Evolutionary conservation across 108 stramenopile genomes (phyloP).

Genomic region (Cyclotella baltica): DNA sequence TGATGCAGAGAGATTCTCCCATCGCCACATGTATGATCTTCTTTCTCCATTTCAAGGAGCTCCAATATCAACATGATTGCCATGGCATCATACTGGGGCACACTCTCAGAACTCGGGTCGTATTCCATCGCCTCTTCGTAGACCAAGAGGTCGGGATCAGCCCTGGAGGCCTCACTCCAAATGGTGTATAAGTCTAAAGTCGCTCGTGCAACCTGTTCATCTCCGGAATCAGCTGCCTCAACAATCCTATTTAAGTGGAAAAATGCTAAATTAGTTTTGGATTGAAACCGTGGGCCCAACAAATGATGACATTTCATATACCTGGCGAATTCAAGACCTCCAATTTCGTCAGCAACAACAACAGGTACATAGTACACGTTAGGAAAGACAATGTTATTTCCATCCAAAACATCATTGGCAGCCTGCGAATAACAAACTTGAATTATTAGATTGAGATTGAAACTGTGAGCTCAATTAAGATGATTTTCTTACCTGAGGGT

Average conservation of each 20-base stretch:
- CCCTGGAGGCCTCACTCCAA: neutral
- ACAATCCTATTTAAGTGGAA: no score
- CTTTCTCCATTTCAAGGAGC: neutral
- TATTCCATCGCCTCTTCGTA: neutral
- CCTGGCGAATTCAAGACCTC: neutral
- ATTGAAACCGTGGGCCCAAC: no score
- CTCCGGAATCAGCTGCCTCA: neutral
- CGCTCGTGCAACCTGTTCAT: neutral
- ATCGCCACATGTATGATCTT: neutral
- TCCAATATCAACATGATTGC: neutral
- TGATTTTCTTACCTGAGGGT: no score
- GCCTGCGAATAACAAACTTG: no score
- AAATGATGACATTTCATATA: no score
- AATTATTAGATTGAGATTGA: no score
- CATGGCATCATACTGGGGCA: neutral
- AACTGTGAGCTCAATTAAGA: no score
- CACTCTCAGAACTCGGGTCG: neutral
- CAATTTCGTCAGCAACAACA: neutral
- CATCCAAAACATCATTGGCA: neutral
- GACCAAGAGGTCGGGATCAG: neutral
- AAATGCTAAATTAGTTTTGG: no score
- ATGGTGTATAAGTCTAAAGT: neutral
- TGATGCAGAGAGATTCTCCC: neutral
- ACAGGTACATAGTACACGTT: neutral
- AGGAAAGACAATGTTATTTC: neutral